These are phyloP conservation scores for Blakeslea trispora DNA, from an alignment of 371 early-diverging fungal species.

Conservation along the genomic window DNA sequence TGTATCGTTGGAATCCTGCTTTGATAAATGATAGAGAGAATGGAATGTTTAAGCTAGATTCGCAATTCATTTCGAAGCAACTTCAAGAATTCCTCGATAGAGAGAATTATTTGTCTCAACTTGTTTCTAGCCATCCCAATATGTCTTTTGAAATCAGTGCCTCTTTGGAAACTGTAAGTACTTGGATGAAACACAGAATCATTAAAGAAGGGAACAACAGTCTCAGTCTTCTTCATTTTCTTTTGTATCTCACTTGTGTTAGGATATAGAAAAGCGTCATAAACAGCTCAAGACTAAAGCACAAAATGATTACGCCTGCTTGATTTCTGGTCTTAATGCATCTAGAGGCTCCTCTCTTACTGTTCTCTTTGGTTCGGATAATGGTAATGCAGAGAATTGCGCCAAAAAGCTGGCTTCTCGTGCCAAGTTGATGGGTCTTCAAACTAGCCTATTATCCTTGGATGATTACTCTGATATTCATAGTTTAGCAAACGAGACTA, in stretches of 20 bases:
- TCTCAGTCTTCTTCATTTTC: too few species aligned
- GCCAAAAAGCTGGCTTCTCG: slow-evolving; percentile 82
- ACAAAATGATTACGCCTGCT: slow-evolving; percentile 68
- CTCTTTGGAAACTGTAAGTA: slow-evolving; percentile 51
- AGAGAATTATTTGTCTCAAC: slow-evolving; percentile 78
- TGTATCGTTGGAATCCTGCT: slow-evolving; percentile 92
- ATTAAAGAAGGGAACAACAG: too few species aligned
- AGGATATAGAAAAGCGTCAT: slow-evolving; percentile 56
- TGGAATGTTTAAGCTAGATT: slow-evolving; percentile 79
- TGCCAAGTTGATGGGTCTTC: slow-evolving; percentile 69
- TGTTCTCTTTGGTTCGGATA: slow-evolving; percentile 88
- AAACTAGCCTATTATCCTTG: too few species aligned
- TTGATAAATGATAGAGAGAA: slow-evolving; percentile 58
- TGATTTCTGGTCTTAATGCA: slow-evolving; percentile 64
- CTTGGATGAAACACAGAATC: not conserved
- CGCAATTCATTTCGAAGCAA: slow-evolving; percentile 80
- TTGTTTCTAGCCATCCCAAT: slow-evolving; percentile 68
- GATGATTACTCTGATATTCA: slow-evolving; percentile 78
- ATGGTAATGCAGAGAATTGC: slow-evolving; percentile 82
- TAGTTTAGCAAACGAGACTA: slow-evolving; percentile 74
- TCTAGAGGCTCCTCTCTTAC: slow-evolving; percentile 81
- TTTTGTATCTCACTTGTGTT: slow-evolving; percentile 8
- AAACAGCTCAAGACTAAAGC: slow-evolving; percentile 52
- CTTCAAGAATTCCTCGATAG: slow-evolving; percentile 80
- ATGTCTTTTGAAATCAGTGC: slow-evolving; percentile 55